phyloP scores from a whole-genome alignment of 768 basidiomycete species.

The Boletus subcaerulescens region DNA sequence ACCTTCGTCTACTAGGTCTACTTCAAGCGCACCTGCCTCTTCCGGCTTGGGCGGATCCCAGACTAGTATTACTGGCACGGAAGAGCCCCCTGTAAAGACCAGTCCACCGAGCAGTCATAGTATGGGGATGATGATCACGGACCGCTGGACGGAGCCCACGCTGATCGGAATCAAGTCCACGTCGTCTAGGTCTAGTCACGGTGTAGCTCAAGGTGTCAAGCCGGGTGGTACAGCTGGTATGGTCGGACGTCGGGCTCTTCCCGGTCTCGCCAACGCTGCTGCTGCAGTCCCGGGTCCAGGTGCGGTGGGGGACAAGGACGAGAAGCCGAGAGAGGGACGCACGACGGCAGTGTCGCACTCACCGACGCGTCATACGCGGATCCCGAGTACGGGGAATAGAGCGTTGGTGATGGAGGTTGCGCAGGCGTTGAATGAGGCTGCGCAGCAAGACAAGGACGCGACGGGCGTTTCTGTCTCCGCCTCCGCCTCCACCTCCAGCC shows the following conservation, averaged over 20 bases:
- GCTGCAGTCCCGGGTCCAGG: background rate
- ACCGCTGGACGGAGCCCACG: slow-evolving; percentile 33
- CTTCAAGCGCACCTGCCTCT: background rate
- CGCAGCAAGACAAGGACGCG: slow-evolving; percentile 5
- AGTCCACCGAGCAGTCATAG: background rate
- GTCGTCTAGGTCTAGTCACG: background rate
- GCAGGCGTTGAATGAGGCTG: slow-evolving; percentile 48
- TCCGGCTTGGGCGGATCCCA: slow-evolving; percentile 1
- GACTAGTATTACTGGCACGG: background rate
- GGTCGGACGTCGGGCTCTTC: slow-evolving; percentile 41
- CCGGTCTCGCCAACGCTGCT: slow-evolving; percentile 33
- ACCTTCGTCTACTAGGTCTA: background rate
- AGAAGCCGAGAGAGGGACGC: slow-evolving; percentile 21
- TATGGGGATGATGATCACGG: slow-evolving; percentile 20
- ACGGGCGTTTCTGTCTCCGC: background rate
- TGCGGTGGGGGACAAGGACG: background rate
- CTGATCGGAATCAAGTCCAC: slow-evolving; percentile 33
- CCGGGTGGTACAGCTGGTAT: slow-evolving; percentile 22
- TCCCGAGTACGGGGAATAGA: slow-evolving; percentile 66
- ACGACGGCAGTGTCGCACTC: slow-evolving; percentile 21
- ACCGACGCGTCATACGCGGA: slow-evolving; percentile 48
- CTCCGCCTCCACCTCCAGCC: background rate
- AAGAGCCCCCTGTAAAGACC: slow-evolving; percentile 1
- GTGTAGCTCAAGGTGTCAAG: slow-evolving; percentile 2
- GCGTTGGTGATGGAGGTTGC: slow-evolving; percentile 80